Percentiles rank a stretch among this genome's conserved stretches.
Evolutionary conservation across 805 yeast genomes (phyloP).

Genomic region (Candida khao-thaluensis): DNA sequence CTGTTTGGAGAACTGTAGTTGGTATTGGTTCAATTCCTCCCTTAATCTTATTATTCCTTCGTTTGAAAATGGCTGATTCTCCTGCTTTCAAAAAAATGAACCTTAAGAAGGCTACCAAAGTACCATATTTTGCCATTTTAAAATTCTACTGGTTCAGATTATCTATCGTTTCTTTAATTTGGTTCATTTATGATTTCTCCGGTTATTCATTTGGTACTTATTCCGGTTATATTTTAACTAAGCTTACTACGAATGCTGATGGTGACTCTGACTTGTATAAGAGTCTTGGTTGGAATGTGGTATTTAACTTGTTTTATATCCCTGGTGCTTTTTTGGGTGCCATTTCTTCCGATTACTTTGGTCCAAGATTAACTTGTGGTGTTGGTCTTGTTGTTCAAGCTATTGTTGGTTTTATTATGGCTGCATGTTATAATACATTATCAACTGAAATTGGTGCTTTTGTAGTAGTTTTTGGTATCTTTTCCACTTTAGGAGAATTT

Average conservation of each 20-base stretch:
- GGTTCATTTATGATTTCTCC: slow-evolving; percentile 92
- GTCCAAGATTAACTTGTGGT: slow-evolving; percentile 81
- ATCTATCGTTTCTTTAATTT: slow-evolving; percentile 65
- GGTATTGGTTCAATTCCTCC: slow-evolving; percentile 94
- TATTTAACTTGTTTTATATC: slow-evolving; percentile 79
- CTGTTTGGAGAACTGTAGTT: slow-evolving; percentile 88
- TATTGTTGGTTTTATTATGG: slow-evolving; percentile 78
- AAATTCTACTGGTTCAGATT: slow-evolving; percentile 86
- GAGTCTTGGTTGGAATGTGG: slow-evolving; percentile 90
- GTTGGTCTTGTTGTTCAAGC: slow-evolving; percentile 74
- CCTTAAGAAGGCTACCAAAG: slow-evolving; percentile 54
- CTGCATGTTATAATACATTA: slow-evolving; percentile 60
- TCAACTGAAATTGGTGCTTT: slow-evolving; percentile 69
- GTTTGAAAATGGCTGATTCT: slow-evolving; percentile 74
- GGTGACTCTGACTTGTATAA: slow-evolving; percentile 58
- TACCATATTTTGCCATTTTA: slow-evolving; percentile 68
- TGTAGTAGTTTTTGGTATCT: slow-evolving; percentile 85
- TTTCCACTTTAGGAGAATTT: slow-evolving; percentile 84
- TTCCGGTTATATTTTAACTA: slow-evolving; percentile 65
- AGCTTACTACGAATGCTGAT: slow-evolving; percentile 44
- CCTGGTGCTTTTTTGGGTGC: slow-evolving; percentile 93
- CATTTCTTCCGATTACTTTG: slow-evolving; percentile 76
- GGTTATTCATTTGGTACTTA: slow-evolving; percentile 85
- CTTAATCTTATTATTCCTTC: slow-evolving; percentile 67
- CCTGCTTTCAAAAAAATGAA: slow-evolving; percentile 67